Evolutionary conservation across 106 monocot species (phyloP), one percentile per base, ranked within the genome.

Genomic region (Hemerocallis citrina): DNA sequence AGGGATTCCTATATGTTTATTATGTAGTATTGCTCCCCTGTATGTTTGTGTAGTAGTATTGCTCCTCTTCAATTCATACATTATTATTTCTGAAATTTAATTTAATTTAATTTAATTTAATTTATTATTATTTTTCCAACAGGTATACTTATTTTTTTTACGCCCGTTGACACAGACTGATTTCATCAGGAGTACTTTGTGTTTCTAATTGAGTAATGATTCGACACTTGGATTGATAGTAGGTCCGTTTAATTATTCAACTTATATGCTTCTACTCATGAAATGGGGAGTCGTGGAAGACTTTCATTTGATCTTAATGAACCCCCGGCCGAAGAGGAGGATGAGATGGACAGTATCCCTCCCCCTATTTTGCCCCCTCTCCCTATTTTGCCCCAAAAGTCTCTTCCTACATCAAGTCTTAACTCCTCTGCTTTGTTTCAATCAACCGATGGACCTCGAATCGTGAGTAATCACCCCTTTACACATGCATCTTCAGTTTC

Each of bases 231-330:
- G 28, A 22, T 13, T 27, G 50, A 27, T 50, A 50, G 27, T 50
- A 50, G 50, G n/a, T 23, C 50, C n/a, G n/a, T n/a, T n/a, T 25
- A 45, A 41, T 33, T 55, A 32, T 72, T 40, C 50, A 27, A 52
- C 38, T 64, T 85, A 75, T 79, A 82, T 85, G 89, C 75, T 62
- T 73, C 52, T 74, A 79, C 77, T 63, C 68, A 85, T 91, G 91
- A 86, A 64, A 96, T 98, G 96, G 91, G 72, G 16, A 67, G 56
- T 73, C 81, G 56, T 41, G 87, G 74, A 65, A 85, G 49, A 72
- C 70, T 57, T 50, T 64, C 84, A 55, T 81, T 98, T 84, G 96
- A 98, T 59, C 96, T 98, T 72, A 98, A 98, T 77, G 91, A 98
- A 58, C 82, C 79, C 54, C 96, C 96, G 8, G 8, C 72, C 17